phyloP scores from a whole-genome alignment of 805 yeast species.

The Yarrowia divulgata region DNA sequence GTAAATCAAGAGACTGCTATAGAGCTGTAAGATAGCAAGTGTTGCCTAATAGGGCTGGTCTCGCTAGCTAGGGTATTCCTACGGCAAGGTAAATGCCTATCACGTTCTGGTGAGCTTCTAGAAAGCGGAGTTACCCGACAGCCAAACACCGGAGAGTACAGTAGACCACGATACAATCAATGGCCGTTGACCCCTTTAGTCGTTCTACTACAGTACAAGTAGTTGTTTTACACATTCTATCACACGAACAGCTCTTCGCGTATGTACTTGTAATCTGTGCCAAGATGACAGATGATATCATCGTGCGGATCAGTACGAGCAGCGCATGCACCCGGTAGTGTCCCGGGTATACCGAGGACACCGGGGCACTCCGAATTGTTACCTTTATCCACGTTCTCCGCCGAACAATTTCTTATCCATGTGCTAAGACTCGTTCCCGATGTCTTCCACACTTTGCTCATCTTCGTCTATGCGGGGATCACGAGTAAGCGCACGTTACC shows the following conservation, averaged over 20 bases:
- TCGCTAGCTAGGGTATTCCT: background rate
- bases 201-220: background rate
- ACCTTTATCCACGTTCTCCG: conserved; percentile 1
- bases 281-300: conserved; percentile 8
- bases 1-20: background rate
- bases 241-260: background rate
- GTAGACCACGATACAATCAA: background rate
- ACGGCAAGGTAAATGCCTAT: conserved; percentile 14
- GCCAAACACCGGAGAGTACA: background rate
- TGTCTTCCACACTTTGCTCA: background rate
- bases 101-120: background rate
- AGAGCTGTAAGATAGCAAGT: background rate
- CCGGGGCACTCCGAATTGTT: no score
- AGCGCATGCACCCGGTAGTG: background rate
- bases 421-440: background rate
- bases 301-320: background rate
- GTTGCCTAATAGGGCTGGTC: conserved; percentile 8
- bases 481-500: conserved; percentile 20
- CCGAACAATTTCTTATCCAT: conserved; percentile 1
- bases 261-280: no score
- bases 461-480: conserved; percentile 26
- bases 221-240: background rate
- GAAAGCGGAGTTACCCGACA: conserved; percentile 19
- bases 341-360: background rate
- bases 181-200: background rate